Evolutionary conservation across 2,329 filamentous ascomycete genomes (phyloP), one percentile per base, ranked within the genome.

Genomic region (Aspergillus sojae): DNA sequence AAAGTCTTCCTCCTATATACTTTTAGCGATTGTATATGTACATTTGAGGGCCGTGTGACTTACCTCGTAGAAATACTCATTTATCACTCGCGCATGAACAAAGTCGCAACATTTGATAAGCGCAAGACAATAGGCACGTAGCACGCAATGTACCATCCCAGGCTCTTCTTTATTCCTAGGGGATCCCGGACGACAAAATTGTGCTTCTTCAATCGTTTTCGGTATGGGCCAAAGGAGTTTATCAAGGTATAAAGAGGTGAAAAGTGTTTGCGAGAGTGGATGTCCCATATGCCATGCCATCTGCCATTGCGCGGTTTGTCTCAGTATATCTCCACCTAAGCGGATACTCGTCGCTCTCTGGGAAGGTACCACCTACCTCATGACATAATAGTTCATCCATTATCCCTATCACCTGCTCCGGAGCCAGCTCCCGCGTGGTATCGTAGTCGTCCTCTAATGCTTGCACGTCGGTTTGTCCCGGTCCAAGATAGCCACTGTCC

Each of bases 221-320:
- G 91, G 89, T 34, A 86, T 83, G 0, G 91, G 89, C 80, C 89
- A 91, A 64, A 97, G 81, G 19, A 99, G 83, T 56, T 88, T 88
- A 71, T 97, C 94, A 62, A 98, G 87, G 76, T 99, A 95, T 39
- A 96, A 84, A 58, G 93, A 97, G 5, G 94, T 97, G 75, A 98
- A 93, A 1, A 99, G 81, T 0, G 95, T 98, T 76, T 98, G 95
- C 1, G 94, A 96, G 10, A 99, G 85, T 1, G 95, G 93, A 73
- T 97, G 94, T n/a, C 96, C 95, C 70, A 92, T 88, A 75, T 98
- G 93, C 94, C 96, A 99, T 66, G 93, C 92, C 87, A 97, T 96
- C 90, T 95, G 72, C 34, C 56, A 60, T 59, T 5, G 26, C 39
- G 43, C 21, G 45, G 12, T 46, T 32, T 11, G n/a, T 43, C 34